Conservation (phyloP, 2,329 filamentous ascomycete species). For the Incumbomyces delicatus region DNA sequence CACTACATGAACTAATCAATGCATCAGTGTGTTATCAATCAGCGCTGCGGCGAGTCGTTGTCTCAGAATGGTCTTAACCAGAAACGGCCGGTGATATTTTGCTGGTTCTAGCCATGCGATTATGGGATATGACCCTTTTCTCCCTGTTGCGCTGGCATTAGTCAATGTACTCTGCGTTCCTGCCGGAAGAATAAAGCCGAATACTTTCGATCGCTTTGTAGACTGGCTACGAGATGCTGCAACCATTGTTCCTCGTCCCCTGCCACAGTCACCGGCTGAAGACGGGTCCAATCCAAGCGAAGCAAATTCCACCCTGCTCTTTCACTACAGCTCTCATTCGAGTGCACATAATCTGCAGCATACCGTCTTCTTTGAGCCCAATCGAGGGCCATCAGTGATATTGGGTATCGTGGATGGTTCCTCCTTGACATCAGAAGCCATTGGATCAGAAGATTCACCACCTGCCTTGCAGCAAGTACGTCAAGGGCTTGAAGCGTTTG, state of each 20-base stretch:
- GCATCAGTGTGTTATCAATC: no score
- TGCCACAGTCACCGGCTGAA: neutral
- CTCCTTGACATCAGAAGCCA: constrained; percentile 40
- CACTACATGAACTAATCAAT: no score
- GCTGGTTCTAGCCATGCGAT: constrained; percentile 25
- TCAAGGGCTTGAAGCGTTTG: neutral
- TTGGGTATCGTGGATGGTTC: constrained; percentile 73
- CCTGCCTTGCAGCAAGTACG: neutral
- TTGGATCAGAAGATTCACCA: constrained; percentile 34
- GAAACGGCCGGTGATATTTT: neutral
- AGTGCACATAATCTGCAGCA: constrained; percentile 59
- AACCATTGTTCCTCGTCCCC: neutral
- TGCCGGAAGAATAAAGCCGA: constrained; percentile 72
- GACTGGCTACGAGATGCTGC: constrained; percentile 62
- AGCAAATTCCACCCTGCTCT: constrained; percentile 80
- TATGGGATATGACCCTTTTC: constrained; percentile 82
- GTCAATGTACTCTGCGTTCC: constrained; percentile 81
- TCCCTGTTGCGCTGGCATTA: constrained; percentile 83
- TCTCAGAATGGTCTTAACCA: neutral
- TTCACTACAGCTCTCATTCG: constrained; percentile 58
- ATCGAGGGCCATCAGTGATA: constrained; percentile 71
- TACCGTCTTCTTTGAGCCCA: constrained; percentile 74
- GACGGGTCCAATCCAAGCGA: constrained; percentile 60
- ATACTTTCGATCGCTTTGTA: constrained; percentile 69
- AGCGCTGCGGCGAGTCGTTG: neutral